Conservation (phyloP, 768 basidiomycete genomes). For the Boletus pseudo-olivaceus region DNA sequence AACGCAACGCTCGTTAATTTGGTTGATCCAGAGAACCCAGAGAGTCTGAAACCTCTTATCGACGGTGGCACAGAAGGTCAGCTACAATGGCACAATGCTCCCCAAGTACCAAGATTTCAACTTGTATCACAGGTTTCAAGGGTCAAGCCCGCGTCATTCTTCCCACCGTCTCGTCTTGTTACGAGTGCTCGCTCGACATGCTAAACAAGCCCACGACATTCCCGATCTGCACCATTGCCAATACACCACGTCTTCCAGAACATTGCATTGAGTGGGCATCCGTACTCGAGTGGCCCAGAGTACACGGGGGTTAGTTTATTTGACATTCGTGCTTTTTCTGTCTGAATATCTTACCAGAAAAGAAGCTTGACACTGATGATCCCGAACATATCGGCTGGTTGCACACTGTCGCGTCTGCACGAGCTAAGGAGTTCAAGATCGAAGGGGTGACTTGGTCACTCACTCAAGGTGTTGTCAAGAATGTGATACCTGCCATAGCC, state of each 20-base stretch:
- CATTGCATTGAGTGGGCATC: conserved; percentile 99
- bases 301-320: conserved; percentile 66
- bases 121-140: conserved; percentile 73
- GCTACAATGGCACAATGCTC: background rate
- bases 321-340: background rate
- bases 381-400: conserved; percentile 97
- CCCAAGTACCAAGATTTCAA: background rate
- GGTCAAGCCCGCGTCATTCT: conserved; percentile 97
- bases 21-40: conserved; percentile 89
- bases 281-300: conserved; percentile 96
- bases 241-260: conserved; percentile 95
- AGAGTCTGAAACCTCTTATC: conserved; percentile 93
- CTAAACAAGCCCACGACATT: conserved; percentile 95
- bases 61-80: conserved; percentile 98
- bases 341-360: conserved; percentile 44
- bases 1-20: conserved; percentile 95
- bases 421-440: conserved; percentile 93
- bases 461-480: conserved; percentile 99
- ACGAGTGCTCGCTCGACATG: conserved; percentile 98
- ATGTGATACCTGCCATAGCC: conserved; percentile 98
- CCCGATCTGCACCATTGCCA: conserved; percentile 98
- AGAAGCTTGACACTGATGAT: conserved; percentile 96
- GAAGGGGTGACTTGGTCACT: conserved; percentile 98
- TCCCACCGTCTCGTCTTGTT: conserved; percentile 92
- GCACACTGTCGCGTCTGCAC: conserved; percentile 70